Evolutionary conservation across 2,329 filamentous ascomycete genomes (phyloP), one percentile per base, ranked within the genome.

Genomic region (Cercospora zeae-maydis): DNA sequence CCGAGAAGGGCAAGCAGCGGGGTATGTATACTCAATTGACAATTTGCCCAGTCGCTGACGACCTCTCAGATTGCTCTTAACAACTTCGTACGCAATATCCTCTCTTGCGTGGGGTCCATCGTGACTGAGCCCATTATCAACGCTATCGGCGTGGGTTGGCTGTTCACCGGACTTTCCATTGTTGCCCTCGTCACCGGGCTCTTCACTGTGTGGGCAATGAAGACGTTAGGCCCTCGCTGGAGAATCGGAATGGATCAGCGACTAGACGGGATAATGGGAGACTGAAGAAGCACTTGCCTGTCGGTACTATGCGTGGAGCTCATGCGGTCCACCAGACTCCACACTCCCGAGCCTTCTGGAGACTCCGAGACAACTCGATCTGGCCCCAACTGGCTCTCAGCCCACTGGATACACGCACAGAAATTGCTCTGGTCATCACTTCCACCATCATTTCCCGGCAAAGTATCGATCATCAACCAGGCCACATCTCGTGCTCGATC

Each of bases 11-110:
- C 87, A 55, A 89, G 86, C 3, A 84, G 84, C 10, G 90, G 90
- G 9, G 54, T 57, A 57, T 9, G 54, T 57, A 57, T 42, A 45
- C 24, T 34, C 16, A 37, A 2, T 39, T 19, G 19, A 30, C 19
- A 36, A 4, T 6, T 14, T 4, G 1, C 31, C n/a, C 52, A 31
- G 33, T 11, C 14, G n/a, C 24, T 57, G 54, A 57, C 54, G 9
- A 31, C 30, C 10, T 11, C 31, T 3, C 54, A 57, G 1, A 89
- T 93, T 2, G 91, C 91, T 0, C 80, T 93, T 47, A 93, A 93
- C 75, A 93, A 93, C 73, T 91, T 93, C 71, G 81, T 91, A 57
- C 81, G 91, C 53, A 95, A 93, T 69, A 90, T 92, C 39, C 87
- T 92, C 70, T 87, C 84, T 55, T 92, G 88, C 65, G 81, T 91